Conservation (phyloP, 495 filamentous ascomycete genomes). For the Amphirosellinia nigrospora region DNA sequence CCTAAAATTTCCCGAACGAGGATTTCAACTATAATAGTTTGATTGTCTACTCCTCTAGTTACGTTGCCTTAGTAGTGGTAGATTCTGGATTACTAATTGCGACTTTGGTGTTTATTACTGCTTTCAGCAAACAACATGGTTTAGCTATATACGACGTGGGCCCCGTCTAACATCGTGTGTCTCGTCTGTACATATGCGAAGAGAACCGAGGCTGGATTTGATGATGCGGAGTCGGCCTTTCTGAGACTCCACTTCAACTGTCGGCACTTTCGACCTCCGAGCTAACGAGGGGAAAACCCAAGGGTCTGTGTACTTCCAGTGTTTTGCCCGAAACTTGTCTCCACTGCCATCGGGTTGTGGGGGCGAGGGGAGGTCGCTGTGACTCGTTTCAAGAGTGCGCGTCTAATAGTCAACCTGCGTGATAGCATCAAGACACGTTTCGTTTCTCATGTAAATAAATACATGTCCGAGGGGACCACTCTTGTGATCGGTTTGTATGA, state of each 20-base stretch:
- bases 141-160: background rate
- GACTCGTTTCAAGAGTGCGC: background rate
- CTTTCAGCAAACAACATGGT: slow-evolving; percentile 13
- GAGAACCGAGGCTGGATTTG: background rate
- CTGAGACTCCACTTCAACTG: background rate
- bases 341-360: background rate
- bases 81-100: background rate
- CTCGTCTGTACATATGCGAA: no score
- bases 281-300: background rate
- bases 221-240: background rate
- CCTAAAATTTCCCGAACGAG: background rate
- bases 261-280: slow-evolving; percentile 13
- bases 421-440: background rate
- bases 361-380: background rate
- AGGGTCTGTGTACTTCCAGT: background rate
- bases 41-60: background rate
- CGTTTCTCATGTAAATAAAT: background rate
- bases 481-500: background rate
- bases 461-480: background rate
- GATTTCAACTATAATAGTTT: background rate
- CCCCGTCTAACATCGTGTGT: background rate
- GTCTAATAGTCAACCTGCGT: background rate
- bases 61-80: background rate
- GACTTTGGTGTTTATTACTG: background rate
- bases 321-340: slow-evolving; percentile 7